A percentile compares a stretch with the other conserved stretches of the same genome.
Evolutionary conservation across 2,329 filamentous ascomycete genomes (phyloP).

Genomic region (Alternaria sp.): DNA sequence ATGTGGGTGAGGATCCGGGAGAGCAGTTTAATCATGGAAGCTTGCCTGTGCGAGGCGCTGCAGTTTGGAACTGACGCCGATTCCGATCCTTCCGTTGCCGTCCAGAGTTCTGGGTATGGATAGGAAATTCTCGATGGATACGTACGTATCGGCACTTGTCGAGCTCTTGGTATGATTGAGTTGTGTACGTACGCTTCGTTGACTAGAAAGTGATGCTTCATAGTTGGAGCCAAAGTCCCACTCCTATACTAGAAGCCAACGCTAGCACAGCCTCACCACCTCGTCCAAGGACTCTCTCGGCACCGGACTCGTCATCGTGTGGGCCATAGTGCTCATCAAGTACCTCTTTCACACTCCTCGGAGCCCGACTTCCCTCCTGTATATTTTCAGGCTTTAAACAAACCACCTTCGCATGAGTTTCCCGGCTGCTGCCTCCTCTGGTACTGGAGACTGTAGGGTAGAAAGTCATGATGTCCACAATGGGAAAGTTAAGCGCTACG

Average conservation of each 20-base stretch:
- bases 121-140: not conserved
- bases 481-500: not conserved
- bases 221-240: not conserved
- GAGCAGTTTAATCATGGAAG: not conserved
- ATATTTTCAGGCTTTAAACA: not conserved
- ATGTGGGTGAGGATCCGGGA: not conserved
- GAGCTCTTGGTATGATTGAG: not conserved
- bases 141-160: not conserved
- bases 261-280: not conserved
- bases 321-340: slow-evolving; percentile 1
- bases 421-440: no score
- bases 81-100: not conserved
- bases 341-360: not conserved
- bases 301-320: slow-evolving; percentile 1
- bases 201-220: not conserved
- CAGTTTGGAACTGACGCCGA: not conserved
- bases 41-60: not conserved
- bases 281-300: not conserved
- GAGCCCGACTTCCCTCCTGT: not conserved
- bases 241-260: not conserved
- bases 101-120: not conserved
- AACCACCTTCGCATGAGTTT: not conserved
- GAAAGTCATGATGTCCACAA: not conserved
- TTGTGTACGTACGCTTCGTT: not conserved
- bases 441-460: not conserved